Conservation (phyloP, 208 protist species). For the Phytomonas sp. region DNA sequence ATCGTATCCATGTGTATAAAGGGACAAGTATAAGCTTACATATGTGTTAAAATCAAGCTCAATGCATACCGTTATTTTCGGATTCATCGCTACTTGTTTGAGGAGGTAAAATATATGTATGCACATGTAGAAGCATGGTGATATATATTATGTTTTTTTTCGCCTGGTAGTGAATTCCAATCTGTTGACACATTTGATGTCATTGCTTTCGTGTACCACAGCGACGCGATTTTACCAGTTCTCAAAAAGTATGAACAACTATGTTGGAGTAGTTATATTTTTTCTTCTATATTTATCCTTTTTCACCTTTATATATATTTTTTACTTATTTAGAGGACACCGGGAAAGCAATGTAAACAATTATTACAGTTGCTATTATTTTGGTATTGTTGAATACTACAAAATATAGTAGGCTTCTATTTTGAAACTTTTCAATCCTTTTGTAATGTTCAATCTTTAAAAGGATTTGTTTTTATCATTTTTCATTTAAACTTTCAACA, state of each 20-base stretch:
- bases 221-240: neutral
- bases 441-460: slow-evolving; percentile 4
- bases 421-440: slow-evolving; percentile 6
- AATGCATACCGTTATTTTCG: neutral
- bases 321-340: neutral
- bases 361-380: neutral
- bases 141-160: slow-evolving; percentile 10
- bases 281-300: neutral
- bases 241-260: neutral
- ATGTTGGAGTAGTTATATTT: neutral
- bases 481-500: neutral
- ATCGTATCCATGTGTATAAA: neutral
- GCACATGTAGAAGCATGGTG: neutral
- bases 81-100: neutral
- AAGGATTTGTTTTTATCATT: neutral
- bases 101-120: neutral
- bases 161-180: neutral
- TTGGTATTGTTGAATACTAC: slow-evolving; percentile 4
- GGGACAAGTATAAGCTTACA: neutral
- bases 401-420: slow-evolving; percentile 4
- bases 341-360: neutral
- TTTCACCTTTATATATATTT: neutral
- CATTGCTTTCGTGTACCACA: neutral
- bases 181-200: neutral
- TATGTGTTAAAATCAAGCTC: neutral